A percentile compares a stretch with the other conserved stretches of the same genome.
Conservation (phyloP, 2,329 filamentous ascomycete species). For the Fonsecaea nubica region DNA sequence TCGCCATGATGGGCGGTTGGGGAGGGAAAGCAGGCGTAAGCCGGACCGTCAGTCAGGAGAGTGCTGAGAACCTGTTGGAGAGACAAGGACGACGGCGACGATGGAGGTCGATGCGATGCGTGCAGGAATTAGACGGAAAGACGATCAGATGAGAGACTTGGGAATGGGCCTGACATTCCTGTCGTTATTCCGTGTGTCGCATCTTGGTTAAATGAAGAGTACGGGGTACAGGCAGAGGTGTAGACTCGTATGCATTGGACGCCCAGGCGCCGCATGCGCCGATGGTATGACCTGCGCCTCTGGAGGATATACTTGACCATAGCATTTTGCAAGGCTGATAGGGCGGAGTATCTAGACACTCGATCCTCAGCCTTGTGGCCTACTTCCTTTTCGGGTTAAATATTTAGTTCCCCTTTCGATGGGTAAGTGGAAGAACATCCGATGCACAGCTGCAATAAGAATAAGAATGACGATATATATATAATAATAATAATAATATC, state of each 20-base stretch:
- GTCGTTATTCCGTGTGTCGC: background rate
- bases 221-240: background rate
- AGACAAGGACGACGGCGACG: background rate
- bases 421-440: no score
- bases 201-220: background rate
- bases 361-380: background rate
- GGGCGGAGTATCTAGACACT: background rate
- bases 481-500: no score
- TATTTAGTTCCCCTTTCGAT: background rate
- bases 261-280: slow-evolving; percentile 2
- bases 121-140: background rate
- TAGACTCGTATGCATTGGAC: slow-evolving; percentile 1
- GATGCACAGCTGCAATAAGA: no score
- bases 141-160: background rate
- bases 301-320: background rate
- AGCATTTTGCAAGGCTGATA: background rate
- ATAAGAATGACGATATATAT: no score
- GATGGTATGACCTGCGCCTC: background rate
- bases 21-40: slow-evolving; percentile 15
- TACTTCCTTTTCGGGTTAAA: background rate
- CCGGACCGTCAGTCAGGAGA: slow-evolving; percentile 19
- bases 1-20: slow-evolving; percentile 65
- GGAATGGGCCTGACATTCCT: background rate
- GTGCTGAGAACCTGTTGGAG: background rate
- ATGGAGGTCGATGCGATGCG: background rate